Evolutionary conservation across 495 filamentous ascomycete species (phyloP).

Genomic region (Sporormia fimetaria): DNA sequence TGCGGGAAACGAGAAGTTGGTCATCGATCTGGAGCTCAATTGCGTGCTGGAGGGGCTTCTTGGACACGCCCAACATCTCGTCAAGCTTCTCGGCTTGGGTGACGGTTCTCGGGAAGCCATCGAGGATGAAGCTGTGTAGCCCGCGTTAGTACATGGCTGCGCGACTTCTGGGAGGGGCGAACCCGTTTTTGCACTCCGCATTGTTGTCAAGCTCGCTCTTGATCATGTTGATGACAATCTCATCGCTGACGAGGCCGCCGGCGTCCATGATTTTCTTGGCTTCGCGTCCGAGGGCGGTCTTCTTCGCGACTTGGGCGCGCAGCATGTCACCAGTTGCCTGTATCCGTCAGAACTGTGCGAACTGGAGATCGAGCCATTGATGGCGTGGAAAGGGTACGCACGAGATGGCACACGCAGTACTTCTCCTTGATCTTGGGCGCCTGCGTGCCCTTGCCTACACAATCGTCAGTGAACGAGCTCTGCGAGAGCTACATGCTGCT

Average conservation of each 20-base stretch:
- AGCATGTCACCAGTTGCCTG: slow-evolving; percentile 99
- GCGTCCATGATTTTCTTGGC: slow-evolving; percentile 99
- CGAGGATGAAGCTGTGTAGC: slow-evolving; percentile 78
- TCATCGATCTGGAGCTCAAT: slow-evolving; percentile 97
- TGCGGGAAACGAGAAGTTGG: slow-evolving; percentile 79
- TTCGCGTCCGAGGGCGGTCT: slow-evolving; percentile 86
- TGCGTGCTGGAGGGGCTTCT: slow-evolving; percentile 79
- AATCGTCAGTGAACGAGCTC: background rate
- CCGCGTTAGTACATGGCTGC: slow-evolving; percentile 8
- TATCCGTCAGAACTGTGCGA: slow-evolving; percentile 6
- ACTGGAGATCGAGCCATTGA: too few relatives aligned
- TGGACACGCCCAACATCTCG: slow-evolving; percentile 64
- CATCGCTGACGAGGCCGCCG: slow-evolving; percentile 93
- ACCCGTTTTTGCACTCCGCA: slow-evolving; percentile 92
- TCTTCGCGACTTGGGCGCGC: slow-evolving; percentile 94
- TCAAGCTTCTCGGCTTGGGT: slow-evolving; percentile 91
- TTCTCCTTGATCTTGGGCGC: slow-evolving; percentile 96
- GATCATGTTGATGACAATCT: slow-evolving; percentile 99
- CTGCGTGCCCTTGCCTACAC: slow-evolving; percentile 93
- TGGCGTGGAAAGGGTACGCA: slow-evolving; percentile 40
- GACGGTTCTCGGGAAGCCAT: slow-evolving; percentile 95
- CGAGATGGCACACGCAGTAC: slow-evolving; percentile 92
- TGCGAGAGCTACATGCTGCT: slow-evolving; percentile 27
- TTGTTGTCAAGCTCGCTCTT: slow-evolving; percentile 91
- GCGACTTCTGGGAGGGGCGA: slow-evolving; percentile 32